A percentile compares a stretch with the other conserved stretches of the same genome.
Evolutionary conservation across 345 rosid species (phyloP).

Genomic region (Salix caprea): DNA sequence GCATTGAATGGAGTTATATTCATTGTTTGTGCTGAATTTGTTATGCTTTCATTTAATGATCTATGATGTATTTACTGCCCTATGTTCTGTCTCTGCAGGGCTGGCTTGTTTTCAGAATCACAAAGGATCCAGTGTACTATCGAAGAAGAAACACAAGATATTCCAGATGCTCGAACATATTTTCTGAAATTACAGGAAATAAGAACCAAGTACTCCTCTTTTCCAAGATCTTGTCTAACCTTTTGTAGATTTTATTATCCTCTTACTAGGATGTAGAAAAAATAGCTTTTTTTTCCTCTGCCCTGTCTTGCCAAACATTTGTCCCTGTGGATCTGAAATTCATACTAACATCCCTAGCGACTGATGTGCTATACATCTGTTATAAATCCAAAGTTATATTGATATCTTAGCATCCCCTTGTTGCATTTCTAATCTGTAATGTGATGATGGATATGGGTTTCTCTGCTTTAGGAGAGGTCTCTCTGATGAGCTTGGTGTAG

Average conservation of each 20-base stretch:
- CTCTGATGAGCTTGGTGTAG: constrained; percentile 77
- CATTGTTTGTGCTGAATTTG: background rate
- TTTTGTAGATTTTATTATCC: background rate
- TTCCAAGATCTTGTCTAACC: background rate
- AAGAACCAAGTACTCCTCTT: constrained; percentile 44
- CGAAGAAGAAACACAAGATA: constrained; percentile 54
- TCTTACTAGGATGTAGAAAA: background rate
- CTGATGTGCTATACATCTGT: background rate
- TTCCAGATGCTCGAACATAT: constrained; percentile 88
- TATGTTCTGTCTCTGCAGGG: constrained; percentile 53
- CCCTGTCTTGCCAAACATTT: background rate
- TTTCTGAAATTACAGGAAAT: constrained; percentile 69
- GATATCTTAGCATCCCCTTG: background rate
- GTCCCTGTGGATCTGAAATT: background rate
- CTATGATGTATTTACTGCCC: constrained; percentile 11
- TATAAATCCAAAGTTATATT: background rate
- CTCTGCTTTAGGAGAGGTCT: constrained; percentile 65
- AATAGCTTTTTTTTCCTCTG: background rate
- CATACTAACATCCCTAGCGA: background rate
- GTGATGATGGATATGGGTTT: background rate
- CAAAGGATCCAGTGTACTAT: constrained; percentile 67
- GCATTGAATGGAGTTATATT: background rate
- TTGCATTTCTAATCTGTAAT: background rate
- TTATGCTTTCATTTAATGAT: background rate
- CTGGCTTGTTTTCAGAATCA: constrained; percentile 76